Base-by-base conservation (phyloP, 2,329 filamentous ascomycete species). In the Balansia obtecta region DNA sequence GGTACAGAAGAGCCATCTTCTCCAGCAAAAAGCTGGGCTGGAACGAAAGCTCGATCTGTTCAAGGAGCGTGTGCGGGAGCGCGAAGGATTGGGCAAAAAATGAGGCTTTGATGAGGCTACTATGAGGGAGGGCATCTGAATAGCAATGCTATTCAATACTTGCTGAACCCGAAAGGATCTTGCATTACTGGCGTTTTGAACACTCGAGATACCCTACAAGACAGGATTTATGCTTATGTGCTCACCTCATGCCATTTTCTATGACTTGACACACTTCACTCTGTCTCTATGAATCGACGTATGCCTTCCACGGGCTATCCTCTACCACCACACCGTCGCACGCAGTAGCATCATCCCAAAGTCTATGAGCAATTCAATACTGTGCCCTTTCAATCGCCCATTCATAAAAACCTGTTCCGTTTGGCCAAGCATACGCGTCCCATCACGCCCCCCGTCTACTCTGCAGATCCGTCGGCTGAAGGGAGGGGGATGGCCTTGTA, bases 401-500 rank as follows among this genome's bases (percentile, higher is more conserved):
- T 27, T 5, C 27, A 27, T 27, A 6, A 27, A 27, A 30, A n/a
- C 4, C 12, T 2, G 16, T 41, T 20, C 18, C 39, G 3, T 42
- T 11, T 20, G 7, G 38, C 16, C 40, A 18, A 42, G 16, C 40
- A 42, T 12, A 42, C 16, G 22, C 22, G 13, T 18, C 15, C 16
- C 11, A 13, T 38, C 6, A 15, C 33, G 8, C 3, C 12, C 3
- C 12, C 8, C 22, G 1, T 38, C 53, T 60, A 64, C 51, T 61
- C 58, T 34, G 64, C 52, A n/a, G 52, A 54, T 10, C 65, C 80
- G 32, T 80, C 77, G 7, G 77, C 70, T 8, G 70, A 70, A 9
- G 84, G 83, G 53, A 90, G 71, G 30, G 83, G 76, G 52, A 90
- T 83, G 8, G 86, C 85, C 57, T 78, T 78, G 70, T 93, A 93